Percentiles rank a stretch among this genome's conserved stretches.
Evolutionary conservation across 768 basidiomycete species (phyloP).

Genomic region (Xerocomus brunneocitrinus): DNA sequence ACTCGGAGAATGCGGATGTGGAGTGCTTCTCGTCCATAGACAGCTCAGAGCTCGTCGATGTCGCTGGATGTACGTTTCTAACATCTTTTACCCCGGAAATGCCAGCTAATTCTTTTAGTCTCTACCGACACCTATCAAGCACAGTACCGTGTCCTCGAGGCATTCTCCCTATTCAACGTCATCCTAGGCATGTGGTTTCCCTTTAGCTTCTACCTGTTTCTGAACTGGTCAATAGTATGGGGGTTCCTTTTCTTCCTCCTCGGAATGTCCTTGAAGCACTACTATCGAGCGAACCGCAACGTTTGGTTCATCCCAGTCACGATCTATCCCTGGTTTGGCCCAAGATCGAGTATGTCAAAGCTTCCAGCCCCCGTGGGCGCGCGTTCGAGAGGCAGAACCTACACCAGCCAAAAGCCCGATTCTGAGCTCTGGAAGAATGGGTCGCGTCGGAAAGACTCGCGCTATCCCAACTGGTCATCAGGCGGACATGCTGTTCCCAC

Average conservation of each 20-base stretch:
- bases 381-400: slow-evolving; percentile 34
- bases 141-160: slow-evolving; percentile 80
- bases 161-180: slow-evolving; percentile 77
- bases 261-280: slow-evolving; percentile 40
- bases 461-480: slow-evolving; percentile 15
- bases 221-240: slow-evolving; percentile 37
- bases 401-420: slow-evolving; percentile 26
- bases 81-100: not conserved
- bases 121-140: slow-evolving; percentile 84
- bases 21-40: slow-evolving; percentile 68
- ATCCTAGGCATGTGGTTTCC: slow-evolving; percentile 49
- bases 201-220: not conserved
- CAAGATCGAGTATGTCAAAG: slow-evolving; percentile 33
- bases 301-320: slow-evolving; percentile 75
- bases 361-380: slow-evolving; percentile 40
- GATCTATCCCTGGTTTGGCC: slow-evolving; percentile 66
- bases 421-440: slow-evolving; percentile 19
- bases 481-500: slow-evolving; percentile 18
- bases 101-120: slow-evolving; percentile 40
- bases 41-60: slow-evolving; percentile 48
- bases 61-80: slow-evolving; percentile 58
- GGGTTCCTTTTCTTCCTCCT: slow-evolving; percentile 45
- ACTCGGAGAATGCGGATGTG: slow-evolving; percentile 73
- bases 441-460: slow-evolving; percentile 19
- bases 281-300: slow-evolving; percentile 37